phyloP scores from a whole-genome alignment of 2,329 filamentous ascomycete species.

The Teratosphaeria pseudoeucalypti region DNA sequence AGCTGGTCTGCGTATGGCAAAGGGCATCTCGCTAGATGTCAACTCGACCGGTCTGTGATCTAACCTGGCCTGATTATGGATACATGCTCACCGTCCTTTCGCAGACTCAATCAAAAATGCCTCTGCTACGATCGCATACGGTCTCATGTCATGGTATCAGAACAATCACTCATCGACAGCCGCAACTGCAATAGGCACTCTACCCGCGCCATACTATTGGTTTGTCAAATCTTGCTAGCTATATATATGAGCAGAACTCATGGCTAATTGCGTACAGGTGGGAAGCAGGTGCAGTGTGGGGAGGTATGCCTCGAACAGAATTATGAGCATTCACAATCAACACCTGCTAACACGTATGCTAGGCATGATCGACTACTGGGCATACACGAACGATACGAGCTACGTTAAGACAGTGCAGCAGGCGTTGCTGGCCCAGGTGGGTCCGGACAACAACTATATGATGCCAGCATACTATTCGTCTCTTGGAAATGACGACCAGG shows the following conservation, averaged over 20 bases:
- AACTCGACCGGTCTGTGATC: conserved; percentile 2
- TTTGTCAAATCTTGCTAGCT: background rate
- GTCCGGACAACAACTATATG: conserved; percentile 34
- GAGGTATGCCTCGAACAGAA: conserved; percentile 6
- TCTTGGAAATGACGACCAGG: conserved; percentile 48
- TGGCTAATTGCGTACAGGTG: conserved; percentile 15
- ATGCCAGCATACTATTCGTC: conserved; percentile 25
- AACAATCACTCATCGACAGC: conserved; percentile 24
- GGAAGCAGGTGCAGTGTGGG: conserved; percentile 33
- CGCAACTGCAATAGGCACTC: conserved; percentile 27
- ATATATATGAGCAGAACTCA: background rate
- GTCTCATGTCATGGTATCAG: conserved; percentile 25
- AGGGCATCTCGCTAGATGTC: conserved; percentile 4
- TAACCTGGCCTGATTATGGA: background rate
- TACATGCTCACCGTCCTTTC: background rate
- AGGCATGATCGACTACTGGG: conserved; percentile 32
- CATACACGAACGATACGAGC: conserved; percentile 35
- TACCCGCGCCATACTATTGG: conserved; percentile 37
- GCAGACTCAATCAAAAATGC: conserved; percentile 24
- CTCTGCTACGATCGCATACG: conserved; percentile 22
- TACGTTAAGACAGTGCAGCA: conserved; percentile 33
- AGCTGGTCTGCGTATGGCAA: background rate
- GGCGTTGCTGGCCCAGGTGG: conserved; percentile 33
- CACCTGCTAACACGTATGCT: background rate
- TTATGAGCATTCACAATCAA: background rate